These are phyloP conservation scores for Fistulinella cinereoalba DNA, from an alignment of 1,284 basidiomycete species.

Conservation along the genomic window DNA sequence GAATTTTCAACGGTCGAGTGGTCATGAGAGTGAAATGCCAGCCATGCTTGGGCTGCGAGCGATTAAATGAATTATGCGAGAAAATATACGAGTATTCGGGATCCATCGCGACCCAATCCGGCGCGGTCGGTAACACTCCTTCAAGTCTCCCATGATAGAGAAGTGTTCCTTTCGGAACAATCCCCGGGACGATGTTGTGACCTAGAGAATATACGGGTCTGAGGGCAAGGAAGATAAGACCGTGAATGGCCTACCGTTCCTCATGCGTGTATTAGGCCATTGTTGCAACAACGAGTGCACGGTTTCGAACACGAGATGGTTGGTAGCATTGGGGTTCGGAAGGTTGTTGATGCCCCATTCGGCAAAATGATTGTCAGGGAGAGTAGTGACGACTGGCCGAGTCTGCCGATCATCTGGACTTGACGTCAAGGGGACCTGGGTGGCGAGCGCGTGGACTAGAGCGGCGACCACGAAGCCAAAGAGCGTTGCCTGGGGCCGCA, in stretches of 20 bases:
- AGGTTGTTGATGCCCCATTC: constrained; percentile 19
- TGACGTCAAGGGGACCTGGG: constrained; percentile 13
- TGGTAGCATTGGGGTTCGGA: constrained; percentile 17
- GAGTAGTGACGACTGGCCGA: background rate
- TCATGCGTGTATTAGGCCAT: too few species aligned
- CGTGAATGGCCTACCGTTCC: constrained; percentile 22
- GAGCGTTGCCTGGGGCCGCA: background rate
- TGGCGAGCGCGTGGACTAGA: background rate
- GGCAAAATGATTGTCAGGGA: background rate
- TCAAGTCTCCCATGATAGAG: constrained; percentile 39
- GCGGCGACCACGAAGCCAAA: background rate
- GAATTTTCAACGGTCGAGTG: constrained; percentile 38
- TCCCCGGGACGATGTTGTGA: constrained; percentile 43
- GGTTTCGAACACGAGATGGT: too few species aligned
- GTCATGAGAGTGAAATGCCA: constrained; percentile 42
- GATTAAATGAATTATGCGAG: constrained; percentile 17
- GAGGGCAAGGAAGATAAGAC: constrained; percentile 12
- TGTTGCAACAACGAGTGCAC: too few species aligned
- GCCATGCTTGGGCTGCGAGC: constrained; percentile 7
- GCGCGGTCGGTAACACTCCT: constrained; percentile 28
- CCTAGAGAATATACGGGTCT: constrained; percentile 23
- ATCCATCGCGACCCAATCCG: constrained; percentile 44
- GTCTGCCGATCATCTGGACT: background rate
- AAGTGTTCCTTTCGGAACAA: too few species aligned
- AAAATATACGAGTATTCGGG: constrained; percentile 44